Percentiles rank a stretch among this genome's conserved stretches.
Conservation (phyloP, 805 yeast genomes). For the Metschnikowia santaceciliae region DNA sequence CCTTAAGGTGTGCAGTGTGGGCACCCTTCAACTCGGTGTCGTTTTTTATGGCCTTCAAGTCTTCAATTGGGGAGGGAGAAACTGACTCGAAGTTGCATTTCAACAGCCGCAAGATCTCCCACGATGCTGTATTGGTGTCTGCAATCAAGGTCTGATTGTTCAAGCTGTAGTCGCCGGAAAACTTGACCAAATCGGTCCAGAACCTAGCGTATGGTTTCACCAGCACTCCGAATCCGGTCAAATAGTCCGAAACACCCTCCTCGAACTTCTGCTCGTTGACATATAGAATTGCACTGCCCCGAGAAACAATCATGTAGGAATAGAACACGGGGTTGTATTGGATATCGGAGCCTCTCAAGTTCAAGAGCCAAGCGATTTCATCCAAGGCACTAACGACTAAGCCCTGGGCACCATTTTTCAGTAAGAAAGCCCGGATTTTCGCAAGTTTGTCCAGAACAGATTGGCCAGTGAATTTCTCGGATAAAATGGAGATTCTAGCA, state of each 20-base stretch:
- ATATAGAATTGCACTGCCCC: slow-evolving; percentile 33
- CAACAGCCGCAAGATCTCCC: slow-evolving; percentile 38
- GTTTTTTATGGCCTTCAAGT: slow-evolving; percentile 51
- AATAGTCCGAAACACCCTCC: slow-evolving; percentile 22
- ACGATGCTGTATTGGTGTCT: slow-evolving; percentile 29
- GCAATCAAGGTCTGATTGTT: slow-evolving; percentile 30
- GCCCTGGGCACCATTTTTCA: slow-evolving; percentile 29
- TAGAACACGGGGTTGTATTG: slow-evolving; percentile 53
- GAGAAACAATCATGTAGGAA: slow-evolving; percentile 35
- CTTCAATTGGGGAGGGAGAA: slow-evolving; percentile 40
- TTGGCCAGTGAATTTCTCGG: slow-evolving; percentile 61
- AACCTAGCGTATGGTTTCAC: slow-evolving; percentile 43
- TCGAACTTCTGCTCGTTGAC: slow-evolving; percentile 41
- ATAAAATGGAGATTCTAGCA: slow-evolving; percentile 48
- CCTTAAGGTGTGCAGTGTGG: slow-evolving; percentile 50
- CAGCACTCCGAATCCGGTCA: slow-evolving; percentile 23
- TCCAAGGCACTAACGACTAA: slow-evolving; percentile 46
- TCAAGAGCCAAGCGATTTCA: slow-evolving; percentile 52
- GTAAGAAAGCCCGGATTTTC: slow-evolving; percentile 30
- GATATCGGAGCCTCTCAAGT: slow-evolving; percentile 52
- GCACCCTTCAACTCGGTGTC: slow-evolving; percentile 48
- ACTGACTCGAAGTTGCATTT: slow-evolving; percentile 28
- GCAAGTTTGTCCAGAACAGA: slow-evolving; percentile 52
- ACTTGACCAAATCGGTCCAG: slow-evolving; percentile 40
- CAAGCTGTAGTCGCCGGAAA: slow-evolving; percentile 33